Evolutionary conservation across 2,329 filamentous ascomycete genomes (phyloP), one percentile per base, ranked within the genome.

Genomic region (Rhytidhysteron rufulum): DNA sequence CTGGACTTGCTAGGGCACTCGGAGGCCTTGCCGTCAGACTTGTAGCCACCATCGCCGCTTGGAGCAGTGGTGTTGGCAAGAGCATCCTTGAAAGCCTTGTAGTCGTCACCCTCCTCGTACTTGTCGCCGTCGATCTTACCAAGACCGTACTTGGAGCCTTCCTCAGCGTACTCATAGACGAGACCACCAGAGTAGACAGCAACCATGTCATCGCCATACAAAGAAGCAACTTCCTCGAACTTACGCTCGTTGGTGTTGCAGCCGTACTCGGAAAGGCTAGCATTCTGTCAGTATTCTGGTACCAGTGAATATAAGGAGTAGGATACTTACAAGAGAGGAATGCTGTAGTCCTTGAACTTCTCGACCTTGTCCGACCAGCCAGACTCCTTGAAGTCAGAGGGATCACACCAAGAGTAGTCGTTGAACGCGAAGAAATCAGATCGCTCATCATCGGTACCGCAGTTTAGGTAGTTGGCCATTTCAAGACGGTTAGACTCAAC

Each of bases 391-490:
- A 85, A 90, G 52, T 80, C 74, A 34, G 82, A 83, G 48, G 83
- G 76, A 57, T 80, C 83, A 67, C 87, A 91, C 85, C 84, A 91
- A 2, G 86, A 90, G 71, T 91, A 91, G 69, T 91, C 87, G 70
- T 93, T 93, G 71, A 90, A 89, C 45, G 84, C 86, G 58, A 89
- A 91, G 72, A 91, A 91, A 68, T 95, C 89, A 55, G 83, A 87
- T 53, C 90, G 84, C 71, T 85, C 81, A 49, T 90, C 84, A 35
- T 91, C 86, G 40, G 79, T 73, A 46, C 90, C 90, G 62, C 90
- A 96, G 79, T 95, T 95, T 82, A 96, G 88, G 77, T 94, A 96
- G 39, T 83, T 61, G 34, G 90, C 89, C 64, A 88, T 88, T 71
- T 95, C 80, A 70, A 85, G 80, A 55, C 89, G 86, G 75, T 94